Evolutionary conservation across 139 green algal genomes (phyloP).

Genomic region (Dunaliella sp.): DNA sequence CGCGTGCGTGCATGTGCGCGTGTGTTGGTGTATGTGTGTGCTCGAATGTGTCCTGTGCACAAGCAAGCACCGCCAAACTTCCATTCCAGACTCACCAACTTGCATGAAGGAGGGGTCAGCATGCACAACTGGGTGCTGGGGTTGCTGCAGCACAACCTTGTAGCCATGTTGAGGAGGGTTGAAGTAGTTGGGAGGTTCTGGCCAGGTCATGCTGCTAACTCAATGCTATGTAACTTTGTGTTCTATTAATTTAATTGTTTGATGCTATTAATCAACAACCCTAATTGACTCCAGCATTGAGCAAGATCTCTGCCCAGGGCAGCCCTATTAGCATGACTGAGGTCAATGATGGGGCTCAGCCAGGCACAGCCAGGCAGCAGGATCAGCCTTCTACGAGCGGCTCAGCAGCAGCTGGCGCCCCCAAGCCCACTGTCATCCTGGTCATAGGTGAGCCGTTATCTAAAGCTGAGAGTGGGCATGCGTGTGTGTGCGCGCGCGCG

Average conservation of each 20-base stretch:
- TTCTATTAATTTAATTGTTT: too few species aligned
- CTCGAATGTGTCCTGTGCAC: not conserved
- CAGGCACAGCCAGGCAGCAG: too few species aligned
- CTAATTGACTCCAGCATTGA: too few species aligned
- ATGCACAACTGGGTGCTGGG: conserved; percentile 37
- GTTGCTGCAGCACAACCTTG: conserved; percentile 45
- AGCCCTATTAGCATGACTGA: too few species aligned
- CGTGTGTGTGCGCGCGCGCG: too few species aligned
- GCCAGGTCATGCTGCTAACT: conserved; percentile 33
- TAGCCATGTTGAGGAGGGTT: conserved; percentile 31
- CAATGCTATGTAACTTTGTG: too few species aligned
- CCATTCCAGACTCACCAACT: conserved; percentile 26
- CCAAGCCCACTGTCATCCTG: conserved; percentile 50
- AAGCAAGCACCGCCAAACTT: not conserved
- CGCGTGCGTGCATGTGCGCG: too few species aligned
- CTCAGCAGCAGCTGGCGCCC: not conserved
- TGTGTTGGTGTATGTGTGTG: not conserved
- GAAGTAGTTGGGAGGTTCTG: conserved; percentile 46
- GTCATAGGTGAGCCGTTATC: conserved; percentile 45
- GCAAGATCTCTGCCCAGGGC: too few species aligned
- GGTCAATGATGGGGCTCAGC: too few species aligned
- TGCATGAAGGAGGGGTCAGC: conserved; percentile 34
- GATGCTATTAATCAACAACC: too few species aligned
- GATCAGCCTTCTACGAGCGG: too few species aligned
- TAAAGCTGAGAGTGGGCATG: too few species aligned